Percentiles rank a stretch among this genome's conserved stretches.
Evolutionary conservation across 2,329 filamentous ascomycete species (phyloP).

Genomic region (Aspergillus brunneoviolaceus): DNA sequence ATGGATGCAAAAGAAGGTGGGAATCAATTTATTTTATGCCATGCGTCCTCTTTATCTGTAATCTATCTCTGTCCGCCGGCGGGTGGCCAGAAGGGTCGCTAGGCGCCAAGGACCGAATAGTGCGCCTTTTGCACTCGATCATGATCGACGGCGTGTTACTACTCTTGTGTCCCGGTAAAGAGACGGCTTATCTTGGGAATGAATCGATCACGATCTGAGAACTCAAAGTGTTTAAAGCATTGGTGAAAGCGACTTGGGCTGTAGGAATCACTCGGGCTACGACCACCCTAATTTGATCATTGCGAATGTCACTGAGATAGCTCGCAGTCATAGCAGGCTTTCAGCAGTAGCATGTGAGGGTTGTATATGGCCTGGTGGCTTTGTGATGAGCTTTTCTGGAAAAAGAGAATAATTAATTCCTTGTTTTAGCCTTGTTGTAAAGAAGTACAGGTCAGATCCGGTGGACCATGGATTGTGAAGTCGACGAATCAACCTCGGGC

Average conservation of each 20-base stretch:
- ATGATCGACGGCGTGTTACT: background rate
- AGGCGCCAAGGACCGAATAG: background rate
- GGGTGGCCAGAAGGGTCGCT: constrained; percentile 13
- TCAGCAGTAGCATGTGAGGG: background rate
- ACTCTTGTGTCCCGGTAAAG: background rate
- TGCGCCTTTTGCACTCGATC: background rate
- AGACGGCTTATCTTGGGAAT: background rate
- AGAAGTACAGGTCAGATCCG: background rate
- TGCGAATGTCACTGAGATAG: background rate
- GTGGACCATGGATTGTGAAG: background rate
- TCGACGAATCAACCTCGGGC: background rate
- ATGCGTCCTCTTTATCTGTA: background rate
- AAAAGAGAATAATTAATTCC: background rate
- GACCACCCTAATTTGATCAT: background rate
- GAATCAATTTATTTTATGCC: background rate
- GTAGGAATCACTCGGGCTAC: background rate
- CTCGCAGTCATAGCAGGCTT: background rate
- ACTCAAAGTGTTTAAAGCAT: background rate
- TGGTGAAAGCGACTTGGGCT: background rate
- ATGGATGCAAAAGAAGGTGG: background rate
- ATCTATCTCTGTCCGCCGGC: background rate
- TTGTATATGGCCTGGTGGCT: background rate
- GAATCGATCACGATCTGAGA: background rate
- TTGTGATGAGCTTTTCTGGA: background rate
- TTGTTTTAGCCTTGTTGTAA: background rate